Evolutionary conservation across 2,329 filamentous ascomycete genomes (phyloP), one percentile per base, ranked within the genome.

Genomic region (Coniochaeta sp.): DNA sequence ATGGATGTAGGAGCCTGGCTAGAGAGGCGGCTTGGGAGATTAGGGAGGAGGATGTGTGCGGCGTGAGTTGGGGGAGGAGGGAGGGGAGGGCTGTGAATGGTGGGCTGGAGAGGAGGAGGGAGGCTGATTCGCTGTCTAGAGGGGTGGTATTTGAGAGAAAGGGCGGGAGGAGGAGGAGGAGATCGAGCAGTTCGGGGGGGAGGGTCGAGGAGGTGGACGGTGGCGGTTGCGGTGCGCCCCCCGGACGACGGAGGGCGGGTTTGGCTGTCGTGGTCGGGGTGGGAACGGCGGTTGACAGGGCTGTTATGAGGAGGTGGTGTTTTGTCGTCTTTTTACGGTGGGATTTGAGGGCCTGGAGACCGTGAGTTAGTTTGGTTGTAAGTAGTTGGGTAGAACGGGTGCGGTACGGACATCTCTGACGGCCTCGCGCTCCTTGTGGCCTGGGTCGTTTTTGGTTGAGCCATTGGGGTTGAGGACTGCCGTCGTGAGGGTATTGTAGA

Each of bases 391-490:
- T 8, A n/a, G 9, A 35, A 57, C 66, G 33, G n/a, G 6, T 3
- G 18, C 33, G 27, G 12, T 7, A 30, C 6, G 4, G 33, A 83
- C 81, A 60, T 81, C 67, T 38, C 68, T 70, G 2, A 78, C 71
- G 2, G 68, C 68, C 52, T 75, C 71, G 20, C 77, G 72, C 60
- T 81, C 74, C 56, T 76, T 75, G 14, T 71, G 71, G 2, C 69
- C 66, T n/a, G 71, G 67, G 57, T 76, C 71, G n/a, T 72, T 66
- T 59, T 73, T 79, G 2, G 79, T 81, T 8, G 81, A 80, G 2
- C 77, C 81, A 63, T 84, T 77, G 0, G 74, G 65, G 56, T 82
- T 80, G 5, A 86, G 71, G 24, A 83, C 63, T 2, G 70, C 70
- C 1, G 71, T 75, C 6, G 76, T 78, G 45, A 86, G 68, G 12